Evolutionary conservation across 1,284 basidiomycete genomes (phyloP).

Genomic region (Mycosarcoma mackinlayi): DNA sequence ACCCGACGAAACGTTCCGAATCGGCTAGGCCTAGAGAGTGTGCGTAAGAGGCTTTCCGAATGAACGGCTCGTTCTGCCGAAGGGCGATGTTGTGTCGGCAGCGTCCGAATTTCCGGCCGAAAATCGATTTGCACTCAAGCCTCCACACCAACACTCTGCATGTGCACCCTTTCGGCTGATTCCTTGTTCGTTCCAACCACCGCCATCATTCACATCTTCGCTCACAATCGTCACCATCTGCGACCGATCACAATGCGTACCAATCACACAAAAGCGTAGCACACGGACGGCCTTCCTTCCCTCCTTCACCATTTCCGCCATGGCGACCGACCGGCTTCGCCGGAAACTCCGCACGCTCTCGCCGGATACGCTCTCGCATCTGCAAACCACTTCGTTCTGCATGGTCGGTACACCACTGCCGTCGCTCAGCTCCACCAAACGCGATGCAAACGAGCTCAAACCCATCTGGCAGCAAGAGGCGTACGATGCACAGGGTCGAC

Average conservation of each 20-base stretch:
- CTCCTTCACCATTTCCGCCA: no score
- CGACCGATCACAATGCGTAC: not conserved
- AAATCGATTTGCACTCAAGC: not conserved
- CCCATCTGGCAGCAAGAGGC: conserved; percentile 98
- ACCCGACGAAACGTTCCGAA: no score
- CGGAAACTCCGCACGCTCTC: conserved; percentile 81
- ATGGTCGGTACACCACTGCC: conserved; percentile 93
- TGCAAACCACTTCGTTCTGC: no score
- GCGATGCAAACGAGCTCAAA: conserved; percentile 90
- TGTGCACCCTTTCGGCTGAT: not conserved
- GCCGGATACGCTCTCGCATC: conserved; percentile 82
- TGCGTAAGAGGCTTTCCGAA: no score
- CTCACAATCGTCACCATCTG: not conserved
- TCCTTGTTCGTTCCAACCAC: no score
- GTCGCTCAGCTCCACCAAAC: conserved; percentile 82
- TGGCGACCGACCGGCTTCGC: conserved; percentile 72
- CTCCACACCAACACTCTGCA: conserved; percentile 15
- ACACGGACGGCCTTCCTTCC: no score
- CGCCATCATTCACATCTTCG: not conserved
- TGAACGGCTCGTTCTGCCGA: not conserved
- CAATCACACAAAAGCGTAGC: no score
- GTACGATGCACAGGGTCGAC: conserved; percentile 90
- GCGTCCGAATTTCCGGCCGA: conserved; percentile 11
- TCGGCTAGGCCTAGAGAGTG: no score
- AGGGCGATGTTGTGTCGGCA: no score